Percentiles rank a stretch among this genome's conserved stretches.
These are phyloP conservation scores for Hypoxylon trugodes DNA, from an alignment of 495 filamentous ascomycete genomes.

Conservation along the genomic window DNA sequence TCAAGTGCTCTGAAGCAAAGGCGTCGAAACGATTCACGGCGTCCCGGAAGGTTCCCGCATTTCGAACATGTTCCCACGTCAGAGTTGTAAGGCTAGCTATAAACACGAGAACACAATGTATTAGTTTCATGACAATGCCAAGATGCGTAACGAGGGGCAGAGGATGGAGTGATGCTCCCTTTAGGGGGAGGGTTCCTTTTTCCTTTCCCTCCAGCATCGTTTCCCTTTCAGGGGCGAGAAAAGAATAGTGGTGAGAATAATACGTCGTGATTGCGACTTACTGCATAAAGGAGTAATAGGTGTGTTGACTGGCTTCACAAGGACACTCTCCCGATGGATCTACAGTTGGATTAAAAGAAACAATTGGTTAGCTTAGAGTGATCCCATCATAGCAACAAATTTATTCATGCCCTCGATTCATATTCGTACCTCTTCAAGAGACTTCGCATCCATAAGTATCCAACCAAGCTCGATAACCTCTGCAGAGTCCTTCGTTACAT, in stretches of 20 bases:
- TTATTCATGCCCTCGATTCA: background rate
- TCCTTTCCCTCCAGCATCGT: background rate
- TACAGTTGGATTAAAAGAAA: slow-evolving; percentile 47
- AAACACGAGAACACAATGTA: slow-evolving; percentile 10
- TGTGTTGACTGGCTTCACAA: slow-evolving; percentile 98
- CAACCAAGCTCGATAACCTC: slow-evolving; percentile 99
- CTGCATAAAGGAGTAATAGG: slow-evolving; percentile 98
- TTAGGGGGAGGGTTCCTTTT: too few relatives aligned
- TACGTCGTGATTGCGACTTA: slow-evolving; percentile 62
- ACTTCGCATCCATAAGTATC: slow-evolving; percentile 92
- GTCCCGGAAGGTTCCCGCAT: slow-evolving; percentile 94
- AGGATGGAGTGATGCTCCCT: background rate
- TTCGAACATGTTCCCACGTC: slow-evolving; percentile 98
- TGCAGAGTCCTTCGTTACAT: slow-evolving; percentile 98
- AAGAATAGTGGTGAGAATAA: slow-evolving; percentile 8
- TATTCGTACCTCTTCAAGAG: slow-evolving; percentile 81
- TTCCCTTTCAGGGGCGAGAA: slow-evolving; percentile 4
- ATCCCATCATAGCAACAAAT: slow-evolving; percentile 1
- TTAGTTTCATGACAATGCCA: slow-evolving; percentile 7
- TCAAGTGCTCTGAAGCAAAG: slow-evolving; percentile 88
- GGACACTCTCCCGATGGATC: slow-evolving; percentile 93
- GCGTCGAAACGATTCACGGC: slow-evolving; percentile 93
- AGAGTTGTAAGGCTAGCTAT: slow-evolving; percentile 95
- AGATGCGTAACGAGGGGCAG: background rate
- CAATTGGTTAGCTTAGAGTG: slow-evolving; percentile 22